Conservation (phyloP, 768 basidiomycete genomes). For the Leucocoprinus birnbaumii region DNA sequence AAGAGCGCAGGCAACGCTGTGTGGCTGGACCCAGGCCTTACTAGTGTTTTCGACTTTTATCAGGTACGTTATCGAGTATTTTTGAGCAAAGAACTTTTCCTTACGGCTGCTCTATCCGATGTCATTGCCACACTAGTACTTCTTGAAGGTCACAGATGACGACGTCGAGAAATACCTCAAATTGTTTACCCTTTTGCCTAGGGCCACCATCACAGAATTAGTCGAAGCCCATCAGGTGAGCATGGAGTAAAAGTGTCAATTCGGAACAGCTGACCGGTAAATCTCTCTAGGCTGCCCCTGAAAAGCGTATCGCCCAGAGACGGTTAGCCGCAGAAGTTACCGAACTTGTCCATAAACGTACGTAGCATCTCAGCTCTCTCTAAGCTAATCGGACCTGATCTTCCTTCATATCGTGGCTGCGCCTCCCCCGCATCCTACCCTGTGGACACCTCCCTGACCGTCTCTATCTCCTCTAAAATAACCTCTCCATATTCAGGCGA, state of each 20-base stretch:
- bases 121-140: constrained; percentile 63
- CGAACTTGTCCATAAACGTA: constrained; percentile 45
- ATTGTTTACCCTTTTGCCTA: constrained; percentile 76
- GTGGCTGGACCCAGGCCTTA: constrained; percentile 79
- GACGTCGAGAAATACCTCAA: constrained; percentile 80
- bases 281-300: constrained; percentile 31
- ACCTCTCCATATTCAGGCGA: constrained; percentile 25
- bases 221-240: constrained; percentile 59
- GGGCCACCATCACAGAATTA: constrained; percentile 51
- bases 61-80: constrained; percentile 50
- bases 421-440: too few species aligned
- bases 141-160: constrained; percentile 74
- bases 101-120: background rate
- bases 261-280: background rate
- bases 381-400: background rate
- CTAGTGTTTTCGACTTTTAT: constrained; percentile 91
- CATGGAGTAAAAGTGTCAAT: background rate
- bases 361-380: constrained; percentile 9
- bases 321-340: constrained; percentile 52
- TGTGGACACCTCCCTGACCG: background rate
- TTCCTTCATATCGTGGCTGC: too few species aligned
- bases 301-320: constrained; percentile 44
- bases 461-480: background rate
- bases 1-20: constrained; percentile 96
- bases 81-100: background rate